phyloP scores from a whole-genome alignment of 176 grass and related monocot species.

The Calamus simplicifolius region DNA sequence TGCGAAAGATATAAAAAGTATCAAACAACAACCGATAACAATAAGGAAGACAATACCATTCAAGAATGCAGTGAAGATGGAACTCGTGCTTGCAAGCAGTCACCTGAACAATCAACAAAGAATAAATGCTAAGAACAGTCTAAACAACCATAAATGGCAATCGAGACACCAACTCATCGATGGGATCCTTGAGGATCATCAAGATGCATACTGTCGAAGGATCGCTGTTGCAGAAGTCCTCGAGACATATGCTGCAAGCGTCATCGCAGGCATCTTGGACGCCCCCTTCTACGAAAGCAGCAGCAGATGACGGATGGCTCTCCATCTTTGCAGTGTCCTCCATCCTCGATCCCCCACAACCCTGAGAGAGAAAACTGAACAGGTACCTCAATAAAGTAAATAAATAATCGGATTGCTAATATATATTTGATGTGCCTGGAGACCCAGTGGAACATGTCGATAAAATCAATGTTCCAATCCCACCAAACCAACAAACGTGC shows the following conservation, averaged over 20 bases:
- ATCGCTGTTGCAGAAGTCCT: slow-evolving; percentile 69
- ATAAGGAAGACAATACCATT: slow-evolving; percentile 54
- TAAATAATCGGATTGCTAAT: too few relatives aligned
- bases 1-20: too few relatives aligned
- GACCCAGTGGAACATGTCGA: too few relatives aligned
- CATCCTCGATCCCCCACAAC: too few relatives aligned
- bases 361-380: too few relatives aligned
- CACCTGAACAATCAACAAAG: slow-evolving; percentile 51
- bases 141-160: too few relatives aligned
- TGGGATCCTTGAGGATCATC: background rate
- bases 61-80: slow-evolving; percentile 98
- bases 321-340: slow-evolving; percentile 65
- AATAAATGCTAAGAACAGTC: background rate
- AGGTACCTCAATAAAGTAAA: too few relatives aligned
- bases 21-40: too few relatives aligned
- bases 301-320: slow-evolving; percentile 50
- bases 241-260: slow-evolving; percentile 89
- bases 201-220: slow-evolving; percentile 51
- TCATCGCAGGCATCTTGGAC: slow-evolving; percentile 94
- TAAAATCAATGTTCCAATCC: too few relatives aligned
- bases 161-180: too few relatives aligned
- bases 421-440: too few relatives aligned
- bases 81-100: slow-evolving; percentile 94
- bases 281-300: slow-evolving; percentile 88
- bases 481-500: too few relatives aligned